Base-by-base conservation (phyloP, 768 basidiomycete species). In the Amanita molliuscula region DNA sequence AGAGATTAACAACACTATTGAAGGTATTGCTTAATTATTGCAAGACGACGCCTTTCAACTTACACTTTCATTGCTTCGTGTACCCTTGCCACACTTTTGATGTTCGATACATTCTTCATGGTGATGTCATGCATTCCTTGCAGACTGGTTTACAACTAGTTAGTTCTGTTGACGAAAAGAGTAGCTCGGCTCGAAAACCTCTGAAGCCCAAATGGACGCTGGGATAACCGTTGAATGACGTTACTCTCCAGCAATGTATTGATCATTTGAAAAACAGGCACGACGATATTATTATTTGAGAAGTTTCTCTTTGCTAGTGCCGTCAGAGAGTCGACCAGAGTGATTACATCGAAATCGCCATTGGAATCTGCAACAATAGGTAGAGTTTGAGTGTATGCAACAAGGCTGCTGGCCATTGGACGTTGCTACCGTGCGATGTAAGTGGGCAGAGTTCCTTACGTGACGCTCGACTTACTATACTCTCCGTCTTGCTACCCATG, bases 1-100 rank as follows among this genome's bases (percentile, higher is more conserved):
- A 66, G 51, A 89, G 67, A 55, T 84, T 78, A 44, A 83, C 73
- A 21, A 81, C 72, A 44, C 92, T 95, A 58, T 31, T n/a, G 18
- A 26, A 48, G 21, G 42, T 7, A 31, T 13, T 8, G 9, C 25
- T 47, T 25, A 47, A 21, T 47, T 25, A 25, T 25, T 25, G n/a
- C n/a, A 16, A 23, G 16, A 18, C 9, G 10, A 18, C 26, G 5
- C 7, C 23, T 2, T 18, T 26, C 23, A 13, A 47, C 46, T 47
- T 58, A 95, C 95, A 88, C 78, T 63, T 84, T 88, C 88, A 91
- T 89, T 3, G 82, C 81, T 52, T 84, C 80, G 9, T 76, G 73
- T 20, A 96, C 81, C 48, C 95, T 68, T 56, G 85, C 85, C n/a
- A 89, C 67, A 54, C 80, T 95, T 67, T 92, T 96, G 49, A 93